phyloP scores from a whole-genome alignment of 305 asterid species.

The Solanum hybrid region DNA sequence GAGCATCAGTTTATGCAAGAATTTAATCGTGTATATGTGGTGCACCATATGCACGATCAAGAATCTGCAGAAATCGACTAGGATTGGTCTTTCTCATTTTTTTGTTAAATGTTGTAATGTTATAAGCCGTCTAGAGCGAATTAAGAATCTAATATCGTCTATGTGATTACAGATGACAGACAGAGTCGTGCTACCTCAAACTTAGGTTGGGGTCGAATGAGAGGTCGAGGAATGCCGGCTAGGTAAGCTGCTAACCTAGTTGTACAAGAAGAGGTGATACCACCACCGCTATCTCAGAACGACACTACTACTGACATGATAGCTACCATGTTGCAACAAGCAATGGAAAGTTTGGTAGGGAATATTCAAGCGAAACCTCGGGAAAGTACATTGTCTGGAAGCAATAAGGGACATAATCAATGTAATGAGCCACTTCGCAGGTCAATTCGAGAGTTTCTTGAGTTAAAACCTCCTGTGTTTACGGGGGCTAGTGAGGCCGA shows the following conservation, averaged over 20 bases:
- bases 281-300: not conserved
- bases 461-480: not conserved
- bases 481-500: not conserved
- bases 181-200: not conserved
- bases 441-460: not conserved
- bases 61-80: too few relatives aligned
- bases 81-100: not conserved
- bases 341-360: not conserved
- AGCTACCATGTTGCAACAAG: not conserved
- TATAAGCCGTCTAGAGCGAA: too few relatives aligned
- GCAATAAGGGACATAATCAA: not conserved
- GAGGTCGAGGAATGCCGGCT: not conserved
- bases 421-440: not conserved
- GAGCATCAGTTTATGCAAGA: not conserved
- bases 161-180: not conserved
- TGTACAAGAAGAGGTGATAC: not conserved
- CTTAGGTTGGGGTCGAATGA: not conserved
- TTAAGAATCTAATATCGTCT: not conserved
- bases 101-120: not conserved
- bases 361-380: not conserved
- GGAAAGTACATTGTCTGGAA: not conserved
- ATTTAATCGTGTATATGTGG: too few relatives aligned
- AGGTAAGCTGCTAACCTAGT: not conserved
- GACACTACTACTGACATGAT: not conserved
- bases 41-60: not conserved